phyloP scores from a whole-genome alignment of 306 rosid genomes.

The Prosopis cineraria region DNA sequence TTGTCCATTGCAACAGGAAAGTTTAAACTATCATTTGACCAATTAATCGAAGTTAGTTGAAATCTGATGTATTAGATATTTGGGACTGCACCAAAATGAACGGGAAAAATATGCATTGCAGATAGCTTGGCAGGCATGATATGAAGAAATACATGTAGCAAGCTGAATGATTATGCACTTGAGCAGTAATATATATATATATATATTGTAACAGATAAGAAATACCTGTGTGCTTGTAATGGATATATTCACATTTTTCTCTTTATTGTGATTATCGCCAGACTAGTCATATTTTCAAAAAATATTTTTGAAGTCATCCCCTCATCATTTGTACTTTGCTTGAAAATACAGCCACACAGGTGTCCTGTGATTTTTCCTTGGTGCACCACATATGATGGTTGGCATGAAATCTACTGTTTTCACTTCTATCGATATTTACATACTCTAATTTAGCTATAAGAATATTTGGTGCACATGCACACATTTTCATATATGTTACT shows the following conservation, averaged over 20 bases:
- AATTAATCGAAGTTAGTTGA: background rate
- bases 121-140: background rate
- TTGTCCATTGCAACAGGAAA: background rate
- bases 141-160: background rate
- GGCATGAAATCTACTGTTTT: background rate
- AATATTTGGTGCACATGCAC: background rate
- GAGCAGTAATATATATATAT: too few relatives aligned
- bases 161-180: background rate
- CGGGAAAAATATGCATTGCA: background rate
- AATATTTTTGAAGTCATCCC: background rate
- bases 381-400: background rate
- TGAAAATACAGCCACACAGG: background rate
- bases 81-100: background rate
- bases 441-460: background rate
- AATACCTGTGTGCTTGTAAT: background rate
- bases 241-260: background rate
- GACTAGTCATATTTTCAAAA: background rate
- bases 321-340: background rate
- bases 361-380: background rate
- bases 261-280: background rate
- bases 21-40: background rate
- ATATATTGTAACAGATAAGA: too few relatives aligned
- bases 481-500: background rate
- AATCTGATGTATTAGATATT: background rate
- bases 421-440: slow-evolving; percentile 12